Conservation (phyloP, 441 rosid species). For the Adansonia madagascariensis region DNA sequence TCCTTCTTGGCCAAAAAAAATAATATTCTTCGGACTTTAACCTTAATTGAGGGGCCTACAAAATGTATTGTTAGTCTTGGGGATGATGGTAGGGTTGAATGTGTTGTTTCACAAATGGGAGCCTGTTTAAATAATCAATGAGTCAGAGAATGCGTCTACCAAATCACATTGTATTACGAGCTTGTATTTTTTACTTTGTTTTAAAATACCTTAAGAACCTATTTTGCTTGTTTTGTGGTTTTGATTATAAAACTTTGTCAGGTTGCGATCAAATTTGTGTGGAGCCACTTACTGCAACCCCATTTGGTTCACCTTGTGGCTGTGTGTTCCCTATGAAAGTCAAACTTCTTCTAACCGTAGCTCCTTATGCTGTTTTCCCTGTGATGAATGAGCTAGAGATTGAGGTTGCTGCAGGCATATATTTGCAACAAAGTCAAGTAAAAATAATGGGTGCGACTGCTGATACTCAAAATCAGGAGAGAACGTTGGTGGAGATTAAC, state of each 20-base stretch:
- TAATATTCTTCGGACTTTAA: background rate
- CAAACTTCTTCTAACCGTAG: constrained; percentile 78
- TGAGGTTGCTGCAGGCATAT: constrained; percentile 90
- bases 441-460: constrained; percentile 96
- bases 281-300: constrained; percentile 87
- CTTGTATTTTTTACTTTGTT: background rate
- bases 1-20: background rate
- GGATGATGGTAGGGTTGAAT: background rate
- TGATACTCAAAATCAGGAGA: constrained; percentile 84
- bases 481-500: constrained; percentile 79
- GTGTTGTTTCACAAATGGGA: background rate
- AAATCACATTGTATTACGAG: background rate
- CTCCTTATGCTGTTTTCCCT: constrained; percentile 83
- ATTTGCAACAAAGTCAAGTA: constrained; percentile 94
- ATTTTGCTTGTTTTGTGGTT: constrained; percentile 15
- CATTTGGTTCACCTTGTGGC: constrained; percentile 94
- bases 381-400: constrained; percentile 85
- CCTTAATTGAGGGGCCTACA: background rate
- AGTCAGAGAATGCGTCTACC: background rate
- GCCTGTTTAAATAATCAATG: background rate
- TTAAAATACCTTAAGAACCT: background rate
- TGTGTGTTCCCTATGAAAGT: constrained; percentile 97
- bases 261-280: constrained; percentile 87
- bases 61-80: background rate
- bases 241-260: constrained; percentile 46